A percentile compares a stretch with the other conserved stretches of the same genome.
These are phyloP conservation scores for Wickerhamiella kurtzmanii DNA, from an alignment of 805 yeast species.

Conservation along the genomic window DNA sequence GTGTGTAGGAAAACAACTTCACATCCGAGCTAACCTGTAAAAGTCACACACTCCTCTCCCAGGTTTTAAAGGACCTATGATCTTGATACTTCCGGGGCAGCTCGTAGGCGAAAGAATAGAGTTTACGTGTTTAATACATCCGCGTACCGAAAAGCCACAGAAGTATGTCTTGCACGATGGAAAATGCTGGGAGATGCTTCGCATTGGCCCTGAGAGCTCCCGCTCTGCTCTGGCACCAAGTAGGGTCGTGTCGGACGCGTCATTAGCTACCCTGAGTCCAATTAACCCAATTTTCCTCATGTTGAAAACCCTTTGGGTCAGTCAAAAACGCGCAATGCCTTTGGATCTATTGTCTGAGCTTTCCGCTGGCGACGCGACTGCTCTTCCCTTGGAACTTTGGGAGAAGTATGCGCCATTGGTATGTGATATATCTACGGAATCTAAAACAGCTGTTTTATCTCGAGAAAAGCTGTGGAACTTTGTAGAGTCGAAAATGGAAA, in stretches of 20 bases:
- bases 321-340: conserved; percentile 15
- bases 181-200: conserved; percentile 17
- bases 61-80: no score
- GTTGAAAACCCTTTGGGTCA: conserved; percentile 15
- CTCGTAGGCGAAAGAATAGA: conserved; percentile 7
- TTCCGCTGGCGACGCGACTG: conserved; percentile 9
- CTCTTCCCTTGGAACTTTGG: conserved; percentile 12
- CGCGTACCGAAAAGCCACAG: conserved; percentile 16
- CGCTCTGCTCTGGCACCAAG: conserved; percentile 13
- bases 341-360: conserved; percentile 21
- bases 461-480: conserved; percentile 14
- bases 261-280: conserved; percentile 19
- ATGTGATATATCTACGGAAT: conserved; percentile 7
- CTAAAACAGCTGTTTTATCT: conserved; percentile 1
- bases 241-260: conserved; percentile 14
- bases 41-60: no score
- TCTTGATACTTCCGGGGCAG: conserved; percentile 12
- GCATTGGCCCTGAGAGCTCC: conserved; percentile 9
- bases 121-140: conserved; percentile 16
- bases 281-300: conserved; percentile 21
- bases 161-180: conserved; percentile 10
- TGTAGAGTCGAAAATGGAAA: conserved; percentile 12
- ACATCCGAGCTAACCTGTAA: no score
- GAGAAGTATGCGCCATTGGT: conserved; percentile 3
- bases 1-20: no score